These are phyloP conservation scores for Betula pendula DNA, from an alignment of 306 rosid genomes.

Conservation along the genomic window DNA sequence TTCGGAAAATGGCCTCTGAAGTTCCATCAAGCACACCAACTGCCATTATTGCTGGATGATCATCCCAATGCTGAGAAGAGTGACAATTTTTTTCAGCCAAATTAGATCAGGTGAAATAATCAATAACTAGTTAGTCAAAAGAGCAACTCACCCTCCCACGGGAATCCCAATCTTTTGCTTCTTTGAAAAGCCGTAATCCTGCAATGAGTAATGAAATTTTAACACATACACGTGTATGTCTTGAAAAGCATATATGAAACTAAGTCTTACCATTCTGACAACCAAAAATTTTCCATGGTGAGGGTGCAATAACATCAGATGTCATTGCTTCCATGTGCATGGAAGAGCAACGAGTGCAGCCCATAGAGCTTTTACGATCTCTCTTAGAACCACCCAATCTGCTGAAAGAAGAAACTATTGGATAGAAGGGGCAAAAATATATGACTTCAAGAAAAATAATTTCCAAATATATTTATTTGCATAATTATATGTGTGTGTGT, in stretches of 20 bases:
- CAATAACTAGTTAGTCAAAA: slow-evolving; percentile 18
- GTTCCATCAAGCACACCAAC: slow-evolving; percentile 80
- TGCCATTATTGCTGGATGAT: slow-evolving; percentile 89
- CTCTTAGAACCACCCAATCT: slow-evolving; percentile 65
- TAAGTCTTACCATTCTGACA: slow-evolving; percentile 74
- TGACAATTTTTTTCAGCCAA: slow-evolving; percentile 10
- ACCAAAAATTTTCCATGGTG: slow-evolving; percentile 94
- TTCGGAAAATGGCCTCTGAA: slow-evolving; percentile 78
- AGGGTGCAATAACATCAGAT: slow-evolving; percentile 80
- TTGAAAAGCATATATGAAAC: slow-evolving; percentile 25
- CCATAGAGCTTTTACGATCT: slow-evolving; percentile 46
- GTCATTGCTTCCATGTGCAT: slow-evolving; percentile 60
- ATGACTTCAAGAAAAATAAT: not conserved
- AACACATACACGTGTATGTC: slow-evolving; percentile 17
- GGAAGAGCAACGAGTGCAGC: slow-evolving; percentile 45
- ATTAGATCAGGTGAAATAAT: slow-evolving; percentile 19
- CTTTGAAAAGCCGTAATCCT: slow-evolving; percentile 90
- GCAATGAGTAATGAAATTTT: slow-evolving; percentile 27
- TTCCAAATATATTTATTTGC: not conserved
- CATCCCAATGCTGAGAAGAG: slow-evolving; percentile 71
- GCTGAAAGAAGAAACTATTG: slow-evolving; percentile 21
- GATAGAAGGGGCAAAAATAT: not conserved
- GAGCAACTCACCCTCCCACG: slow-evolving; percentile 53
- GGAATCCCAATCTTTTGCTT: slow-evolving; percentile 70
- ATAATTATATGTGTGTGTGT: not conserved